phyloP scores from a whole-genome alignment of 805 yeast genomes.

The Ogataea dorogensis region DNA sequence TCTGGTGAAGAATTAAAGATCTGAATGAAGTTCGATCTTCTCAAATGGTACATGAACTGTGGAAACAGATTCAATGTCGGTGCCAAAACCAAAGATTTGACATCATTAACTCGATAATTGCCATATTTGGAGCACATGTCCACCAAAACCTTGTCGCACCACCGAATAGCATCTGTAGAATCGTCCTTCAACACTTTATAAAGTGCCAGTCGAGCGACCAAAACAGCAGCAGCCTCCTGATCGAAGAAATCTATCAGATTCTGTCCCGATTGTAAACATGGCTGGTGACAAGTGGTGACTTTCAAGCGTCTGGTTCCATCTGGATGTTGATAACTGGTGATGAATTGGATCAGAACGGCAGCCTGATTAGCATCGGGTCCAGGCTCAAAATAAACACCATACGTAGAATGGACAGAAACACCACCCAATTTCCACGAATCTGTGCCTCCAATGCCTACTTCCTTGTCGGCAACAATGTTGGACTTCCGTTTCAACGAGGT shows the following conservation, averaged over 20 bases:
- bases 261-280: slow-evolving; percentile 38
- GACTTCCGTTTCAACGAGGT: slow-evolving; percentile 41
- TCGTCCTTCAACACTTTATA: slow-evolving; percentile 39
- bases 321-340: slow-evolving; percentile 62
- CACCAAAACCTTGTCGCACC: slow-evolving; percentile 48
- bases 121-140: slow-evolving; percentile 48
- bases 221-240: slow-evolving; percentile 67
- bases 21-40: slow-evolving; percentile 64
- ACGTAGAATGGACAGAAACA: slow-evolving; percentile 55
- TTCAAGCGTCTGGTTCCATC: slow-evolving; percentile 55
- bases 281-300: slow-evolving; percentile 56
- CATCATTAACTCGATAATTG: slow-evolving; percentile 45
- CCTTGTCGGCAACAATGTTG: slow-evolving; percentile 35
- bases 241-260: slow-evolving; percentile 53
- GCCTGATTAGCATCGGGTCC: slow-evolving; percentile 23
- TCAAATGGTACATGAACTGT: slow-evolving; percentile 63
- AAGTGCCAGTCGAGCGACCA: slow-evolving; percentile 55
- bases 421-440: slow-evolving; percentile 61
- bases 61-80: slow-evolving; percentile 55
- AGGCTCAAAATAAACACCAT: slow-evolving; percentile 57
- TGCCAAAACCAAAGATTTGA: slow-evolving; percentile 50
- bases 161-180: slow-evolving; percentile 43
- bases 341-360: slow-evolving; percentile 47
- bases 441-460: slow-evolving; percentile 50
- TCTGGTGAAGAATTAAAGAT: slow-evolving; percentile 72